Conservation (phyloP, 306 rosid genomes). For the Cucumis cinereus region DNA sequence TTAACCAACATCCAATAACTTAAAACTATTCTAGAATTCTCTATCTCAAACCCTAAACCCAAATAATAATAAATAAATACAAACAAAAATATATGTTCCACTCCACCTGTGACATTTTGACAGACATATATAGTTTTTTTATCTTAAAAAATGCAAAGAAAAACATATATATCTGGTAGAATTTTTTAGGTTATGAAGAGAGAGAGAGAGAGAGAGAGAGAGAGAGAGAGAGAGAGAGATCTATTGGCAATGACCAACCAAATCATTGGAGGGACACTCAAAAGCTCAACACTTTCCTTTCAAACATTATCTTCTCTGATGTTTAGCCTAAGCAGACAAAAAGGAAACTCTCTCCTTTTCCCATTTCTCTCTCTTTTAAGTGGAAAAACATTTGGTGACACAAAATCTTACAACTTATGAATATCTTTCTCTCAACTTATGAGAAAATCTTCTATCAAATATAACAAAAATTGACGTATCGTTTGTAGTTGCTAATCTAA, state of each 20-base stretch:
- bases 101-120: not conserved
- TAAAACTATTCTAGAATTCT: not conserved
- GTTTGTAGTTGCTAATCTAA: not conserved
- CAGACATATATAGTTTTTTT: not conserved
- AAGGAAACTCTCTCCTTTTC: not conserved
- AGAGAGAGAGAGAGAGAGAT: not conserved
- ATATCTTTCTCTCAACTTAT: not conserved
- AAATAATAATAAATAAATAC: not conserved
- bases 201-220: not conserved
- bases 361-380: not conserved
- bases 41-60: not conserved
- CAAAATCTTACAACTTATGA: constrained; percentile 1
- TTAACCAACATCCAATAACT: not conserved
- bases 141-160: not conserved
- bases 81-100: not conserved
- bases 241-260: not conserved
- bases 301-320: constrained; percentile 8
- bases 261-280: constrained; percentile 9
- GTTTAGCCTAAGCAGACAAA: constrained; percentile 4
- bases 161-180: not conserved
- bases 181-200: not conserved
- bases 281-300: not conserved
- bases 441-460: not conserved
- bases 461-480: not conserved
- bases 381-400: not conserved